Evolutionary conservation across 306 rosid genomes (phyloP), one percentile per base, ranked within the genome.

Genomic region (Glycine latifolia): DNA sequence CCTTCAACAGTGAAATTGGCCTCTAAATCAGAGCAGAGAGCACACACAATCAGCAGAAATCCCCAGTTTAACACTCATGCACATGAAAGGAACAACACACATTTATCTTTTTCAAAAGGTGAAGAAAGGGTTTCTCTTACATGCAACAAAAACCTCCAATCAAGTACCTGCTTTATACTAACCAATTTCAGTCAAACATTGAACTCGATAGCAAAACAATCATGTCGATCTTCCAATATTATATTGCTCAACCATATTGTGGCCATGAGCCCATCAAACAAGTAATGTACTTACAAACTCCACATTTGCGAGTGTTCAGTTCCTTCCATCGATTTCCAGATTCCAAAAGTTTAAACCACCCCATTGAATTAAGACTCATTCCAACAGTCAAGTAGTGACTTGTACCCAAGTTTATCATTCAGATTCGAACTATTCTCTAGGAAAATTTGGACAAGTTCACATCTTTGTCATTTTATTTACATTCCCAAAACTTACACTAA

Each of bases 81-180:
- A 6, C 9, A 8, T 47, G 35, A 47, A 65, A 63, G 52, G 60
- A n/a, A 47, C 10, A 56, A 37, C 17, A 72, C 26, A 3, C 6
- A 58, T 5, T 59, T 26, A 39, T 55, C 69, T 13, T 65, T 71
- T 41, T n/a, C 59, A 41, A 35, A 69, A 31, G 55, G 60, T 70
- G 10, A 37, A 58, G 47, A 67, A 72, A 49, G 31, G 56, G 10
- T 55, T 73, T 77, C 75, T 54, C 62, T 13, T 26, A 33, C 13
- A 50, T 48, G n/a, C 60, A 74, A 78, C 50, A 70, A 75, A 54
- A 56, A 31, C 71, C 74, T 62, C 69, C 61, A 73, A 71, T 67
- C 55, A 73, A 11, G 44, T 48, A 72, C 47, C 49, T 63, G 12
- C 71, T 61, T 47, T 81, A 59, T 41, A 77, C 16, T 81, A 12